These are phyloP conservation scores for Skeletonema marinoi DNA, from an alignment of 108 stramenopile species.

Conservation along the genomic window DNA sequence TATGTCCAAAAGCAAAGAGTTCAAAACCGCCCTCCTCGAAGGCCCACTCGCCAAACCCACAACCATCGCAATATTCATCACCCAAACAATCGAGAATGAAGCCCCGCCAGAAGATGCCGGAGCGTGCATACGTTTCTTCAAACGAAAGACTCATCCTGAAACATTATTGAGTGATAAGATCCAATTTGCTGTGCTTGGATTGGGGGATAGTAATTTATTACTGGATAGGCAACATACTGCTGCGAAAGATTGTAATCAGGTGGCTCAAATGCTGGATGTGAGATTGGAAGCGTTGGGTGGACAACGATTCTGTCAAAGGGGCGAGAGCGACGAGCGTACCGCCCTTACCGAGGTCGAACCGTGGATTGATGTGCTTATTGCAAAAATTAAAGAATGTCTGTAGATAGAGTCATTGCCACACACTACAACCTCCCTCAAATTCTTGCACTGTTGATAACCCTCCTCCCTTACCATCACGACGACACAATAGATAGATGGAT, in stretches of 20 bases:
- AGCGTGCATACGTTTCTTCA: conserved; percentile 49
- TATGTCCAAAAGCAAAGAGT: conserved; percentile 31
- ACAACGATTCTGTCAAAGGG: conserved; percentile 13
- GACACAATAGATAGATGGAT: too few species aligned
- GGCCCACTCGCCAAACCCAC: conserved; percentile 16
- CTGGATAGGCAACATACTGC: conserved; percentile 55
- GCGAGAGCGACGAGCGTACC: conserved; percentile 51
- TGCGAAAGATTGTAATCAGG: conserved; percentile 60
- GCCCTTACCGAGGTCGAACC: conserved; percentile 53
- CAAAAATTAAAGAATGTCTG: conserved; percentile 7
- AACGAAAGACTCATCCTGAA: conserved; percentile 53
- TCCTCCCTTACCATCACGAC: too few species aligned
- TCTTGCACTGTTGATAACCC: too few species aligned
- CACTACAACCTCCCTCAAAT: too few species aligned
- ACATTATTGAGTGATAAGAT: conserved; percentile 21
- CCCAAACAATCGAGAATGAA: conserved; percentile 56
- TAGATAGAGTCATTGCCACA: too few species aligned
- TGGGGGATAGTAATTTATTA: conserved; percentile 52
- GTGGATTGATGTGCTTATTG: conserved; percentile 38
- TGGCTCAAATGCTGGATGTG: conserved; percentile 29
- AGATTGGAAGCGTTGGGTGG: conserved; percentile 42
- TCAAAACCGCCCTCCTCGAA: conserved; percentile 22
- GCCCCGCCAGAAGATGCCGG: conserved; percentile 49
- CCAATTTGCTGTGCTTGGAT: conserved; percentile 36
- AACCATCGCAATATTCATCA: conserved; percentile 38